These are phyloP conservation scores for Serendipita sp. DNA, from an alignment of 768 basidiomycete species.

Conservation along the genomic window DNA sequence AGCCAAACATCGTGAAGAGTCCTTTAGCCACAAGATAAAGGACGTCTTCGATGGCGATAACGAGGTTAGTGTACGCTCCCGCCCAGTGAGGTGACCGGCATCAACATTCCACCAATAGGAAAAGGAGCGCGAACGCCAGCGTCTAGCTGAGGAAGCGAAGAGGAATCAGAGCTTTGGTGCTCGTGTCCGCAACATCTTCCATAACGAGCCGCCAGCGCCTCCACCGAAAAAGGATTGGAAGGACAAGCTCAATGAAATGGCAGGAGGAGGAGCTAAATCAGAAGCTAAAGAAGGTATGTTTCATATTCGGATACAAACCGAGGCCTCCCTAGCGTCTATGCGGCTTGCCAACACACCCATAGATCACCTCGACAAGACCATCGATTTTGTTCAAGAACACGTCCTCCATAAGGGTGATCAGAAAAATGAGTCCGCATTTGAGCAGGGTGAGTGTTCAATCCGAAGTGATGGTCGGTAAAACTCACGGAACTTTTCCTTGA, in stretches of 20 bases:
- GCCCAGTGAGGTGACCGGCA: not conserved
- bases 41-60: not conserved
- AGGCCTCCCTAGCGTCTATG: no score
- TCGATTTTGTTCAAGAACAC: conserved; percentile 29
- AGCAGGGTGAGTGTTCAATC: conserved; percentile 16
- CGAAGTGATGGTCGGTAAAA: not conserved
- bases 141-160: not conserved
- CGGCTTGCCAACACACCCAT: not conserved
- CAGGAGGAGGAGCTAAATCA: conserved; percentile 20
- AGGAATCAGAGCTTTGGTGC: not conserved
- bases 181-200: not conserved
- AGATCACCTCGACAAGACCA: conserved; percentile 25
- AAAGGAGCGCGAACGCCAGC: not conserved
- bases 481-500: not conserved
- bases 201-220: not conserved
- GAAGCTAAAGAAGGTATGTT: conserved; percentile 23
- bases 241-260: conserved; percentile 17
- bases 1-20: not conserved
- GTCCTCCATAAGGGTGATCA: conserved; percentile 23
- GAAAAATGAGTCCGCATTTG: conserved; percentile 23
- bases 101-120: not conserved
- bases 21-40: not conserved
- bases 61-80: not conserved
- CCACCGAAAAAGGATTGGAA: not conserved
- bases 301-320: not conserved